Percentiles rank a stretch among this genome's conserved stretches.
Evolutionary conservation across 805 yeast genomes (phyloP).

Genomic region (Isabelozyma gotoi): DNA sequence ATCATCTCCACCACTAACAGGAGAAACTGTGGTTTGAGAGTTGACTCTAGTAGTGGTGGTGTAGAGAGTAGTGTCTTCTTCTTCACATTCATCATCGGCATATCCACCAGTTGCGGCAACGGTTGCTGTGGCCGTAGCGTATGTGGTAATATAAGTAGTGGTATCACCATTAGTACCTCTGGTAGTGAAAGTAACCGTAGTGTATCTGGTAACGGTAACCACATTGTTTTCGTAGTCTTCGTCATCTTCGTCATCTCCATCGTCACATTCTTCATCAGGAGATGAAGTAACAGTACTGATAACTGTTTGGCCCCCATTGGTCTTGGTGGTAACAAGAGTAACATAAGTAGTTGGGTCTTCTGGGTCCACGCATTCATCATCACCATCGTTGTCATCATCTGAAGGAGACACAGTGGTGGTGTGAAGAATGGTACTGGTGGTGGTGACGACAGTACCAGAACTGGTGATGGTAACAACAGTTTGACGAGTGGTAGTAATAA

Average conservation of each 20-base stretch:
- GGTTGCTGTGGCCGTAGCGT: neutral
- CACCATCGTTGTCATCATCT: neutral
- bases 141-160: conserved; percentile 4
- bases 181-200: conserved; percentile 3
- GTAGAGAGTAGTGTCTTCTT: neutral
- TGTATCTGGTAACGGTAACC: neutral
- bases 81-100: conserved; percentile 12
- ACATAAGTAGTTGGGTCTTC: conserved; percentile 1
- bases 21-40: conserved; percentile 1
- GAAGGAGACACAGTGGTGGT: neutral
- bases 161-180: conserved; percentile 4
- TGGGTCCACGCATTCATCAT: conserved; percentile 9
- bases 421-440: conserved; percentile 1
- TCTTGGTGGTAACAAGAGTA: neutral
- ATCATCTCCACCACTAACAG: conserved; percentile 2
- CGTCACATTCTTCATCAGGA: conserved; percentile 10
- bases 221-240: neutral
- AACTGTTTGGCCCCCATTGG: neutral
- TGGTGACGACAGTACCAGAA: conserved; percentile 8
- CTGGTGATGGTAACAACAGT: conserved; percentile 5
- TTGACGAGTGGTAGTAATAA: conserved; percentile 5
- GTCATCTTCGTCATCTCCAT: conserved; percentile 11
- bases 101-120: conserved; percentile 5
- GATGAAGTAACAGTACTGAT: conserved; percentile 2
- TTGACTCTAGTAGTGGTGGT: neutral